Base-by-base conservation (phyloP, 129 eudicot genomes). In the Scalesia atractyloides region DNA sequence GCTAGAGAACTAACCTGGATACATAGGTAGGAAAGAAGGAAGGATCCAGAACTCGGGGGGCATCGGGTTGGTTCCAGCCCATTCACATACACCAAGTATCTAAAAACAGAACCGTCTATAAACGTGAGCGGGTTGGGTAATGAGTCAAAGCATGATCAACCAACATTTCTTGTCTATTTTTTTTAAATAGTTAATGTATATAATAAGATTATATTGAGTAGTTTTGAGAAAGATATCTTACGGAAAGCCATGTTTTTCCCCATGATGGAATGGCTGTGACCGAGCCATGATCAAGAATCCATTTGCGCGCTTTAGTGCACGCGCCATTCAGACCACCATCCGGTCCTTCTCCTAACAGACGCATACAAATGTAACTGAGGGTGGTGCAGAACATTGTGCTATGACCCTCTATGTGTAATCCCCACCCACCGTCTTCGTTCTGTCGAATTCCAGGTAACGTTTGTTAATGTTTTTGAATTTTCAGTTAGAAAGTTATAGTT, bases 181-280 rank as follows among this genome's bases (percentile, higher is more conserved):
- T 13, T 10, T 1, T 3, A 24, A 26, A 22, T 57, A 22, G 22
- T 4, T 57, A 3, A 57, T 22, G n/a, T 11, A 26, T 4, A 12
- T 59, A 24, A 13, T 13, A 59, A 20, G 17, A 59, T 26, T 59
- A 26, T 26, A 59, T 59, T 13, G 33, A 12, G 13, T 60, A 30
- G 66, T 60, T 60, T 30, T 51, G 22, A 41, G 13, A 56, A 22
- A 62, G 3, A 43, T 56, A 22, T 54, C 84, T 52, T 81, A 75
- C 84, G 1, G 84, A 81, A 64, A 81, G 84, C 84, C 84, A 81
- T 53, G 84, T 81, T 50, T 81, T 81, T 6, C 84, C 84, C 88
- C 88, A 84, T 5, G 88, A 84, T 69, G 88, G 88, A 54, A 80
- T 76, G 43, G 54, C 50, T 2, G 88, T 84, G 50, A 76, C 85